phyloP scores from a whole-genome alignment of 106 monocot species.

The Chionographis japonica region DNA sequence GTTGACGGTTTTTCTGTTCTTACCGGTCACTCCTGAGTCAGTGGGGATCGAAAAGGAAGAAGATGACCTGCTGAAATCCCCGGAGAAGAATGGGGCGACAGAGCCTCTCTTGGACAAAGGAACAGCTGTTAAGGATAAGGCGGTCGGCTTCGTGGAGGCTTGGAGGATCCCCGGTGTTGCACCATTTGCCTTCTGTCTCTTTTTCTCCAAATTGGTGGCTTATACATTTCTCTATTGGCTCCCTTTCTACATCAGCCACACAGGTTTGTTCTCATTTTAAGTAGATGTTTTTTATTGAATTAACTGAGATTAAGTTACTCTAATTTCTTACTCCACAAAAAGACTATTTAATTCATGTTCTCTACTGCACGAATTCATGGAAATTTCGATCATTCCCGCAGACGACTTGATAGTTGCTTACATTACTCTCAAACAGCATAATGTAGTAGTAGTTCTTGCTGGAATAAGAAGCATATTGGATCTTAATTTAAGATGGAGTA shows the following conservation, averaged over 20 bases:
- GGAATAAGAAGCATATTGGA: no score
- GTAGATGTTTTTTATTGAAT: neutral
- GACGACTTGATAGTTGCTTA: no score
- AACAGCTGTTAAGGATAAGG: slow-evolving; percentile 28
- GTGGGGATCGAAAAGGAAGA: slow-evolving; percentile 54
- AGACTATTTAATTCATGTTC: no score
- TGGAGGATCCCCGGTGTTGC: slow-evolving; percentile 89
- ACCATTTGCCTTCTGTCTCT: slow-evolving; percentile 80
- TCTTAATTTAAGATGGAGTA: no score
- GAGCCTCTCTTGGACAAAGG: slow-evolving; percentile 39
- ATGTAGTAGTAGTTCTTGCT: no score
- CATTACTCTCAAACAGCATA: no score
- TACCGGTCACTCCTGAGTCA: slow-evolving; percentile 71
- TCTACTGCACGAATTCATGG: no score
- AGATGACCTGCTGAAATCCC: slow-evolving; percentile 1
- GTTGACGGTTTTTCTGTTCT: slow-evolving; percentile 63
- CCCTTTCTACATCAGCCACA: slow-evolving; percentile 87
- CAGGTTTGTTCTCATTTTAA: slow-evolving; percentile 29
- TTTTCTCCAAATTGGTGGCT: slow-evolving; percentile 84
- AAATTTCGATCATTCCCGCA: no score
- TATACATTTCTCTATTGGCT: slow-evolving; percentile 95
- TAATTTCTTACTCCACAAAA: no score
- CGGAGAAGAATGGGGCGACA: slow-evolving; percentile 18
- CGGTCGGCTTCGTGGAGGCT: slow-evolving; percentile 72
- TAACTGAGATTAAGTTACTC: neutral